Base-by-base conservation (phyloP, 1,284 basidiomycete genomes). In the Ustilago xerochloae region DNA sequence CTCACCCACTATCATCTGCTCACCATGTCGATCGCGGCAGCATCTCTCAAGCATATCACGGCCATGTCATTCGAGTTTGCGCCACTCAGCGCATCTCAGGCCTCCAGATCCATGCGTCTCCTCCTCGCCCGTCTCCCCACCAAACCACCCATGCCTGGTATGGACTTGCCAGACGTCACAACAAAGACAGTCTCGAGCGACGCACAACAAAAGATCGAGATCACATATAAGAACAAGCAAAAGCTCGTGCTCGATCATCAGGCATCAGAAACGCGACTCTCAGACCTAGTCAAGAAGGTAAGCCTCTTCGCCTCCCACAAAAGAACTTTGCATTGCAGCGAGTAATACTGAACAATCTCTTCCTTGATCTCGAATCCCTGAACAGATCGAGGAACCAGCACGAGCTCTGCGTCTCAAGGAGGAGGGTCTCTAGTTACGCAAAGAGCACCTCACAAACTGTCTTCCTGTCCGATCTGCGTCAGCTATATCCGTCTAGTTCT, bases 191-290 rank as follows among this genome's bases (percentile, higher is more conserved):
- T 75, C 0, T 13, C 56, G 9, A 51, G n/a, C 18, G 72, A 67
- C 8, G 48, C 46, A 15, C 51, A n/a, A 24, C 67, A 75, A 41
- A 58, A 29, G 45, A 45, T 71, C 24, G 54, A 63, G 22, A 36
- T 75, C 10, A 71, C 64, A 15, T 75, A 75, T 61, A 70, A 67
- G 60, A 71, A 75, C 67, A 75, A 71, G 61, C 53, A 66, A 50
- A 66, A 39, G 29, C 51, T 75, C 6, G 56, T 58, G 43, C 56
- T 75, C 15, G 72, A 75, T 28, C 38, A 32, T 13, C 12, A 47
- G 13, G 58, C 66, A 12, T 49, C 51, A 1, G 50, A 57, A 20
- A 24, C 52, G 12, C 35, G 33, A 12, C 29, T 75, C 30, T 28
- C 49, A 6, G 72, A 70, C 7, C 24, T 75, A 30, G 54, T 75